Evolutionary conservation across 495 filamentous ascomycete species (phyloP), one percentile per base, ranked within the genome.

Genomic region (Penicillium manginii): DNA sequence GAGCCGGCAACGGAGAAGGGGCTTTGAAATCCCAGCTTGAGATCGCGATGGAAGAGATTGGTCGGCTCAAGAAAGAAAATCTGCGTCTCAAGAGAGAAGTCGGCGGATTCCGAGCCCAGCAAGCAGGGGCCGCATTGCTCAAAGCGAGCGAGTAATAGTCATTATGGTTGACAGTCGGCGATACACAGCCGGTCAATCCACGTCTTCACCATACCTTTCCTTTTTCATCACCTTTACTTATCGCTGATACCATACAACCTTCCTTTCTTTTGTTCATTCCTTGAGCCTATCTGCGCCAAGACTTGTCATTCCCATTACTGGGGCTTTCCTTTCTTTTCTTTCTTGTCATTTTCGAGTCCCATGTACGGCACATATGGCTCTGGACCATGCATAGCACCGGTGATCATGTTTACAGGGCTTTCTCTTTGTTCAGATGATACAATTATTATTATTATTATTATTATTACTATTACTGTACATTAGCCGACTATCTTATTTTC

Each of bases 51-150:
- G 88, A 89, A 54, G 91, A 94, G 69, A 81, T 86, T 50, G 84
- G 81, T 7, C 80, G 84, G 56, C 65, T 89, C 56, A 92, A 89
- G 78, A 91, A 87, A 78, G 92, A 97, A 68, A 96, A 96, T 74
- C 78, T 77, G 62, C 76, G 81, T 54, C 71, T 88, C 45, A 87
- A 81, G 65, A 78, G 86, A 61, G 86, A 88, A 70, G 79, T 82
- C 32, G 81, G 76, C 39, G 76, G 77, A n/a, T 64, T 79, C 19
- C 70, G 75, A 40, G 76, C 77, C 23, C 72, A 78, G 54, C 73
- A 74, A 58, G 76, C 77, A 33, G 77, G 74, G 32, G 71, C 69
- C 49, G 70, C 74, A 18, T 59, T 80, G 40, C 52, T 76, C 23
- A 72, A 65, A 54, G 72, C 74, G 29, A 76, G 74, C 22, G 77